A percentile compares a stretch with the other conserved stretches of the same genome.
Conservation (phyloP, 345 rosid species). For the Sonneratia alba region DNA sequence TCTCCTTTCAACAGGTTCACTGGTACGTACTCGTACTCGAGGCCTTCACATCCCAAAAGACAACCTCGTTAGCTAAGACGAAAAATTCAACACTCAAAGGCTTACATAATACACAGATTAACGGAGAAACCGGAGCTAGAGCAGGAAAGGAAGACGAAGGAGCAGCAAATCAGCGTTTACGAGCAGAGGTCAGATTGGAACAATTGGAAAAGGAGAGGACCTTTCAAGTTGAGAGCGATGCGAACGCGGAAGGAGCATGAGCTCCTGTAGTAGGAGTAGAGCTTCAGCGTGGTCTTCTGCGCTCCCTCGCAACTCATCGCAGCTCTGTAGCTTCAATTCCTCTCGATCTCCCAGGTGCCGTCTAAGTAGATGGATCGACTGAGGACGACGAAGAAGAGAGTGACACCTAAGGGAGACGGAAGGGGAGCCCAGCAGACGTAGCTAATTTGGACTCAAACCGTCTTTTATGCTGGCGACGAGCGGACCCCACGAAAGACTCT, state of each 20-base stretch:
- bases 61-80: not conserved
- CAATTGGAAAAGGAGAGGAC: conserved; percentile 12
- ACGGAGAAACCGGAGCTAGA: not conserved
- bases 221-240: conserved; percentile 71
- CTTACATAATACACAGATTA: not conserved
- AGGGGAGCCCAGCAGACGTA: not conserved
- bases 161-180: not conserved
- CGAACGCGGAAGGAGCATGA: conserved; percentile 72
- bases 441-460: not conserved
- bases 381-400: not conserved
- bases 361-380: not conserved
- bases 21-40: conserved; percentile 52
- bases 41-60: conserved; percentile 25
- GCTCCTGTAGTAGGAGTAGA: conserved; percentile 67
- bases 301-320: conserved; percentile 6
- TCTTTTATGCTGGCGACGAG: not conserved
- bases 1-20: conserved; percentile 52
- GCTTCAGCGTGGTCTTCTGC: conserved; percentile 23
- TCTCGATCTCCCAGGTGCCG: not conserved
- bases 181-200: not conserved
- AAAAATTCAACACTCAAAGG: not conserved
- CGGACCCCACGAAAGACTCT: no score
- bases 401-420: not conserved
- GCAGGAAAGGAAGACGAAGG: not conserved
- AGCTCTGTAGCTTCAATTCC: not conserved